These are phyloP conservation scores for Epichloe gansuensis DNA, from an alignment of 2,329 filamentous ascomycete genomes.

Conservation along the genomic window DNA sequence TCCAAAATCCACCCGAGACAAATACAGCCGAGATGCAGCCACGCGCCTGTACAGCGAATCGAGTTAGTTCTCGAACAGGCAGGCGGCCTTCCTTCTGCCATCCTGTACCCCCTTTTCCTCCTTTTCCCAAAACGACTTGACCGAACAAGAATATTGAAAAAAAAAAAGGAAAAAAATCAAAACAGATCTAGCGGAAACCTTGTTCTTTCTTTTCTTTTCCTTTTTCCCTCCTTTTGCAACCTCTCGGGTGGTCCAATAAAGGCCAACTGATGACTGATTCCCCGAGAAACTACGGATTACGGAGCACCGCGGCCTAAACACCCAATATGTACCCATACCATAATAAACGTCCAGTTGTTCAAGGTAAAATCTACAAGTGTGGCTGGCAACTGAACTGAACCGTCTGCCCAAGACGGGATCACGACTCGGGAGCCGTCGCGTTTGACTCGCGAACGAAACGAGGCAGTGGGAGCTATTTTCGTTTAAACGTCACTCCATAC, in stretches of 20 bases:
- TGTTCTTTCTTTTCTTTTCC: not conserved
- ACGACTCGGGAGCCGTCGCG: constrained; percentile 2
- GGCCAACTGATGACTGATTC: no score
- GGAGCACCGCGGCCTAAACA: no score
- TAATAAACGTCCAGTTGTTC: no score
- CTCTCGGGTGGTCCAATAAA: no score
- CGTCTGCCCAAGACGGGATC: not conserved
- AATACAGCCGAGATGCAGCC: constrained; percentile 5
- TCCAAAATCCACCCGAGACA: constrained; percentile 1
- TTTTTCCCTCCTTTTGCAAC: not conserved
- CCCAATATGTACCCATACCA: no score
- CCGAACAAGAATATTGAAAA: not conserved
- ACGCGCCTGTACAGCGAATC: constrained; percentile 9
- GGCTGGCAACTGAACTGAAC: no score
- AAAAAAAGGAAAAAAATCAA: not conserved
- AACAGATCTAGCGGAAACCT: not conserved
- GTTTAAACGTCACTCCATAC: not conserved
- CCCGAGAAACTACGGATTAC: no score
- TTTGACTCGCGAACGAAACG: not conserved
- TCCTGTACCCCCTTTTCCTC: not conserved
- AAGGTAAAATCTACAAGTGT: no score
- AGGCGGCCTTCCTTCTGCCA: not conserved
- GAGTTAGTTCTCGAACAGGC: not conserved
- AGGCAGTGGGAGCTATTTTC: not conserved
- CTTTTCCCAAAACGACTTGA: not conserved